phyloP scores from a whole-genome alignment of 768 basidiomycete genomes.

The Kwoniella dendrophila region DNA sequence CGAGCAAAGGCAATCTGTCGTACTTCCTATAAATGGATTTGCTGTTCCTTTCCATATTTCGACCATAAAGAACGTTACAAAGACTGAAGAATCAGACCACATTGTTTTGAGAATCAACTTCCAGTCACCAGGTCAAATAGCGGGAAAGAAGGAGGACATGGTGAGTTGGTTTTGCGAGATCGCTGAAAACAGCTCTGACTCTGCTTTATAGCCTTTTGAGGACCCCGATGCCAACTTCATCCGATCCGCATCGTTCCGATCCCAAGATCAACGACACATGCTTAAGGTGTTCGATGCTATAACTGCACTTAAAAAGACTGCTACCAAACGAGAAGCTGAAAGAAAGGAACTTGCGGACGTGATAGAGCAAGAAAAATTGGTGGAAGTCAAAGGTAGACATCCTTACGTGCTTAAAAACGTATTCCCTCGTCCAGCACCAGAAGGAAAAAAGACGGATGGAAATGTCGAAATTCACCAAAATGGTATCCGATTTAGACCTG shows the following conservation, averaged over 20 bases:
- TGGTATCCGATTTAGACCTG: constrained; percentile 75
- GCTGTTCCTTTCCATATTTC: constrained; percentile 98
- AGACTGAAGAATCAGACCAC: constrained; percentile 93
- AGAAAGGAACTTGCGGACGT: constrained; percentile 99
- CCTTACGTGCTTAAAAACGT: constrained; percentile 87
- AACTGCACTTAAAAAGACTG: constrained; percentile 91
- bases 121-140: constrained; percentile 94
- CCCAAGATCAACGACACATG: constrained; percentile 83
- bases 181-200: background rate
- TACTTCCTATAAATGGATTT: constrained; percentile 90
- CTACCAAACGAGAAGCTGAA: constrained; percentile 95
- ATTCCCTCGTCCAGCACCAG: constrained; percentile 87
- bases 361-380: constrained; percentile 85
- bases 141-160: constrained; percentile 98
- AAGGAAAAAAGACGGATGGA: constrained; percentile 88
- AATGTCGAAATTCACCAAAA: constrained; percentile 98
- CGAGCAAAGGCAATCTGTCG: constrained; percentile 82
- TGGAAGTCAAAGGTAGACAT: constrained; percentile 78
- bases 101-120: constrained; percentile 96
- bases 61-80: constrained; percentile 95
- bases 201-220: constrained; percentile 63
- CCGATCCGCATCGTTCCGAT: constrained; percentile 91
- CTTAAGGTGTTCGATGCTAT: constrained; percentile 87
- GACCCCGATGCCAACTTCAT: constrained; percentile 95
- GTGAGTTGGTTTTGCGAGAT: constrained; percentile 58